Conservation (phyloP, 2,329 filamentous ascomycete species). For the Xylaria sp. region DNA sequence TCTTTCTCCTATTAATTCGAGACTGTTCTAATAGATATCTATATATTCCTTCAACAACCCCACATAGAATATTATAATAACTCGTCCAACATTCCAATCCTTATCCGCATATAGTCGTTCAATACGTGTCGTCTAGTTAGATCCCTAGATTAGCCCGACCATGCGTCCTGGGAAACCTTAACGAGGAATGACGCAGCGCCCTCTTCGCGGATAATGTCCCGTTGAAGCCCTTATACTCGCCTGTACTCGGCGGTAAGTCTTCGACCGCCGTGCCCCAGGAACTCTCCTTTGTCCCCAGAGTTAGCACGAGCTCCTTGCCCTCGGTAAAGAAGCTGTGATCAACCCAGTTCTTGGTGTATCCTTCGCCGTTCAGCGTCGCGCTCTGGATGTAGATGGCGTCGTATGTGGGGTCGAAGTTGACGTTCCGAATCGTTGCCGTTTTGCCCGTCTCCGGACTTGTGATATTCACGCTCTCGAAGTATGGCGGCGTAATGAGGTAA, state of each 20-base stretch:
- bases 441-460: slow-evolving; percentile 61
- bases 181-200: slow-evolving; percentile 1
- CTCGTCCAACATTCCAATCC: neutral
- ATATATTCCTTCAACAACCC: neutral
- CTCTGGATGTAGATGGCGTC: slow-evolving; percentile 66
- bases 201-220: slow-evolving; percentile 14
- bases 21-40: neutral
- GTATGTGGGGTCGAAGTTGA: slow-evolving; percentile 64
- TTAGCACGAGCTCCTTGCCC: slow-evolving; percentile 65
- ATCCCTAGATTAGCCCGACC: slow-evolving; percentile 5
- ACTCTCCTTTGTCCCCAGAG: slow-evolving; percentile 63
- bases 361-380: slow-evolving; percentile 62
- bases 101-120: neutral
- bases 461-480: slow-evolving; percentile 63
- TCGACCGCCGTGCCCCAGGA: slow-evolving; percentile 61
- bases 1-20: neutral
- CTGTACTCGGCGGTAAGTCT: slow-evolving; percentile 65
- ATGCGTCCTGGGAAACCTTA: slow-evolving; percentile 12
- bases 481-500: slow-evolving; percentile 72
- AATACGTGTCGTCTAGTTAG: neutral
- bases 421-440: slow-evolving; percentile 59
- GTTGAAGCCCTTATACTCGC: slow-evolving; percentile 41
- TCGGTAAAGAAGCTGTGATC: slow-evolving; percentile 68
- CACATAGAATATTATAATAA: neutral
- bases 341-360: slow-evolving; percentile 68